Base-by-base conservation (phyloP, 2,329 filamentous ascomycete species). In the Sphaerostilbella broomeana region DNA sequence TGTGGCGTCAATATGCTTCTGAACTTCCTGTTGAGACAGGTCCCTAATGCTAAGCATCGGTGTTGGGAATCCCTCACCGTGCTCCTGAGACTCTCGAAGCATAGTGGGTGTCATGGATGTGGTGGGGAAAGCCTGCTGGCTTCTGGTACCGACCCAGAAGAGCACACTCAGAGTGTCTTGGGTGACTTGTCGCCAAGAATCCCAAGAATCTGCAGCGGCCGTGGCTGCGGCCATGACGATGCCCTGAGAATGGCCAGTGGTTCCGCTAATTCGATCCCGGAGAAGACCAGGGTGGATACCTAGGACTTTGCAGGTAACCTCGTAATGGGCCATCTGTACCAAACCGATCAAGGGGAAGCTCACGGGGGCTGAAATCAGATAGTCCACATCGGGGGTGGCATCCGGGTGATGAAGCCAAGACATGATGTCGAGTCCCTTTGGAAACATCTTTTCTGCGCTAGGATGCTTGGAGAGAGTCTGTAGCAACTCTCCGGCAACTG, bases 11-110 rank as follows among this genome's bases (percentile, higher is more conserved):
- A 98, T 94, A 66, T 97, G 90, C 63, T 90, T 88, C 65, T 98
- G 89, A 10, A 98, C 86, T 51, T 94, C 85, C 29, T 81, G 76
- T 55, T 84, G 79, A 1, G 90, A 84, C 19, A 98, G 77, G 58
- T 98, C 92, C 35, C 92, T 86, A 50, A 98, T 94, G 56, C 92
- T 97, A 50, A 98, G 70, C 92, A 98, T 98, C 28, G 92, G 94
- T 2, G 92, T 97, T 2, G 94, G 92, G 5, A 75, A 77, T n/a
- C 94, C 94, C 67, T 98, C 92, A 37, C 92, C 90, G 60, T 92
- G 82, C 59, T 95, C 90, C 50, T 87, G 75, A 1, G 92, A 95
- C 64, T 98, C 92, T 59, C 90, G 86, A 38, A 98, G 75, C 57
- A 90, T 86, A 30, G 79, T 85, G 0, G 92, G 94, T 4, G 89